Percentiles rank a stretch among this genome's conserved stretches.
phyloP scores from a whole-genome alignment of 139 green algal species.

The Closterium sp. region DNA sequence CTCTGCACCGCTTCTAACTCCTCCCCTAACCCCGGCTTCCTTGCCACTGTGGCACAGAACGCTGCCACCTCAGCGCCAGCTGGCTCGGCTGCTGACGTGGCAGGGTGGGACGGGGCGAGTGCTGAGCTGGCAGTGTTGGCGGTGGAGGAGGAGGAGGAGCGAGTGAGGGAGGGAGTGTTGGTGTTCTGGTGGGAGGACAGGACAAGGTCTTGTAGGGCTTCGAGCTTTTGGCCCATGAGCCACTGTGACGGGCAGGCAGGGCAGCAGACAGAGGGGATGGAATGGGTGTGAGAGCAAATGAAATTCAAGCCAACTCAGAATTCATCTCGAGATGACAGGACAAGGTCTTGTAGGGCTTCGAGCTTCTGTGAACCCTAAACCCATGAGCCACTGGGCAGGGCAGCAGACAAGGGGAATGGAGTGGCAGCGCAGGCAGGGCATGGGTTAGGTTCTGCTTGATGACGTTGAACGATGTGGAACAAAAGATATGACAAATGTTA shows the following conservation, averaged over 20 bases:
- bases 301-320: too few relatives aligned
- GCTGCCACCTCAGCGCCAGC: neutral
- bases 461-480: too few relatives aligned
- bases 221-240: neutral
- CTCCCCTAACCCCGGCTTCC: neutral
- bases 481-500: too few relatives aligned
- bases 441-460: too few relatives aligned
- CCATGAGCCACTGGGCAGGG: slow-evolving; percentile 42
- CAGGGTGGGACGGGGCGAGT: neutral
- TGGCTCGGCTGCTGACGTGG: neutral
- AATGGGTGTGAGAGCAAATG: too few relatives aligned
- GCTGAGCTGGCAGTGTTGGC: neutral
- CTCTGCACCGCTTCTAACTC: neutral
- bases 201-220: neutral
- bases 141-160: neutral
- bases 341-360: neutral
- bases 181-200: neutral
- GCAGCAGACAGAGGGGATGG: slow-evolving; percentile 78
- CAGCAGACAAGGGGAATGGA: slow-evolving; percentile 72
- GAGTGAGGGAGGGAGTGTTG: neutral
- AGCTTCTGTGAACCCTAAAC: neutral
- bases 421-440: too few relatives aligned
- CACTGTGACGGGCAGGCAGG: slow-evolving; percentile 58
- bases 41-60: neutral
- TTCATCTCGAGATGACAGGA: too few relatives aligned